phyloP scores from a whole-genome alignment of 1,284 basidiomycete species.

The Anthracocystis setariae region DNA sequence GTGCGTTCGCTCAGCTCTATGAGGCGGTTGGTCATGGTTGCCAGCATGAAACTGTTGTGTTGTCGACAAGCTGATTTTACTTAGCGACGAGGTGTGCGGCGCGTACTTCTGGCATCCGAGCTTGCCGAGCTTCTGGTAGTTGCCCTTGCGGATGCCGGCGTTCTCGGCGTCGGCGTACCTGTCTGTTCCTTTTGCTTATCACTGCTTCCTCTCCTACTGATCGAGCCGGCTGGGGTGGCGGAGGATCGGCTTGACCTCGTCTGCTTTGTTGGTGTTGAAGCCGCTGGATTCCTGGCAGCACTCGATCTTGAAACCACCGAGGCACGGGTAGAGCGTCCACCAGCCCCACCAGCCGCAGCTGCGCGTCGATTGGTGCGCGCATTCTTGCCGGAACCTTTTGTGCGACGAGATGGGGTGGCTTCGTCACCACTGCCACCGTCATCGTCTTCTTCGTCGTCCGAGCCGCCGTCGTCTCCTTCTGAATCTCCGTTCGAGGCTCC shows the following conservation, averaged over 20 bases:
- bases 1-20: neutral
- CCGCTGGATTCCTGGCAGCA: constrained; percentile 28
- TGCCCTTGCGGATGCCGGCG: constrained; percentile 24
- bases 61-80: neutral
- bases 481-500: constrained; percentile 24
- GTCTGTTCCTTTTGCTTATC: constrained; percentile 19
- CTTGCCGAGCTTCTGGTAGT: constrained; percentile 38
- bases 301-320: constrained; percentile 41
- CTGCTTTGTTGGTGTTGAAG: constrained; percentile 36
- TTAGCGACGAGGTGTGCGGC: constrained; percentile 46
- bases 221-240: constrained; percentile 17
- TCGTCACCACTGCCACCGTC: constrained; percentile 20
- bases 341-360: constrained; percentile 3
- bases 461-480: constrained; percentile 28
- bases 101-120: constrained; percentile 21
- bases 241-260: constrained; percentile 30
- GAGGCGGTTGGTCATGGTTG: neutral
- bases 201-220: constrained; percentile 30
- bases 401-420: constrained; percentile 10
- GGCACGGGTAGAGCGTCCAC: constrained; percentile 28
- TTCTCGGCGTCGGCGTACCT: constrained; percentile 25
- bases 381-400: constrained; percentile 16
- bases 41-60: too few species aligned
- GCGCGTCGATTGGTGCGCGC: constrained; percentile 11
- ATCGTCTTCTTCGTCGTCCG: constrained; percentile 26